Evolutionary conservation across 495 filamentous ascomycete genomes (phyloP).

Genomic region (Podospora sp.): DNA sequence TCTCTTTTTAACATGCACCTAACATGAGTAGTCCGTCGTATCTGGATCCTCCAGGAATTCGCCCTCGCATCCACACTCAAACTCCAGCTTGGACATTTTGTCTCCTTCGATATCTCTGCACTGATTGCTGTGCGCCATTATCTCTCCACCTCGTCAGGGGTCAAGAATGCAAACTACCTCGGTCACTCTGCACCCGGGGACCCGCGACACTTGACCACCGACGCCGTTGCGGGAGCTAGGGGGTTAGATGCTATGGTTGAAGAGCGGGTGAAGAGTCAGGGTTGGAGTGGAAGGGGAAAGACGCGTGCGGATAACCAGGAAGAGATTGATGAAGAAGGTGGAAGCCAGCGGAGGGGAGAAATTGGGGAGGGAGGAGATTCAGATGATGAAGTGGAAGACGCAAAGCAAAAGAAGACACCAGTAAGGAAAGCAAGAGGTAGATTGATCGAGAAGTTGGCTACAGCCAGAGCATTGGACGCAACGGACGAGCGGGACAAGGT

Average conservation of each 20-base stretch:
- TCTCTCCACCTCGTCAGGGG: not conserved
- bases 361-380: not conserved
- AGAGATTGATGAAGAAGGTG: too few species aligned
- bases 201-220: not conserved
- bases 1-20: not conserved
- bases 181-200: not conserved
- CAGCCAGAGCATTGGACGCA: not conserved
- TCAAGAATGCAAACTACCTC: not conserved
- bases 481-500: not conserved
- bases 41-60: conserved; percentile 3
- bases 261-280: not conserved
- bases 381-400: too few species aligned
- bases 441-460: not conserved
- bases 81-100: not conserved
- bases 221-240: not conserved
- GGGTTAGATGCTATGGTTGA: not conserved
- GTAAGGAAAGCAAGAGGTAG: too few species aligned
- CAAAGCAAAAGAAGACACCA: too few species aligned
- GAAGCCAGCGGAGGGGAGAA: too few species aligned
- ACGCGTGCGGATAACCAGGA: too few species aligned
- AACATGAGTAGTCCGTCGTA: not conserved
- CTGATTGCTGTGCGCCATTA: not conserved
- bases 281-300: not conserved
- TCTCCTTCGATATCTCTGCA: not conserved
- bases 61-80: not conserved